These are phyloP conservation scores for Priceomyces melissophilus DNA, from an alignment of 805 yeast species.

Conservation along the genomic window DNA sequence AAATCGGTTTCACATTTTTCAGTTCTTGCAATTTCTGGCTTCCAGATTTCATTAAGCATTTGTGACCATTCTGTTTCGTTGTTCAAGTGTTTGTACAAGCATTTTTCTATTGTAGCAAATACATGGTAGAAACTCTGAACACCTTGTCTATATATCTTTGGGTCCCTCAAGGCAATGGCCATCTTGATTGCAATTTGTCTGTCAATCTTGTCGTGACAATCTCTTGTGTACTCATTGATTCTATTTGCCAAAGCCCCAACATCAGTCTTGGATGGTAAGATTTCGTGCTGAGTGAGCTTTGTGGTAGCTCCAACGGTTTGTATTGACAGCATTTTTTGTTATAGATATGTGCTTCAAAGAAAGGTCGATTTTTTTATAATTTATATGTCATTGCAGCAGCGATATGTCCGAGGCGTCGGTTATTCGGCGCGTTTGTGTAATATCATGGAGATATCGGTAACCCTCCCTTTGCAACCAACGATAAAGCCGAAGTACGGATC, in stretches of 20 bases:
- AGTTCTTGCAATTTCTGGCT: constrained; percentile 65
- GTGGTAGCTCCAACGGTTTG: constrained; percentile 26
- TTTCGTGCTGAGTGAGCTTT: constrained; percentile 42
- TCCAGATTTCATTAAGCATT: constrained; percentile 60
- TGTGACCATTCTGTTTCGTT: constrained; percentile 36
- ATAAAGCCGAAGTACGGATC: constrained; percentile 1
- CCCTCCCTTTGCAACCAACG: not conserved
- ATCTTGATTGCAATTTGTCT: constrained; percentile 65
- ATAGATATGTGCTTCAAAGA: not conserved
- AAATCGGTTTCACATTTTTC: constrained; percentile 58
- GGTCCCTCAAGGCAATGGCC: constrained; percentile 73
- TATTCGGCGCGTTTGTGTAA: not conserved
- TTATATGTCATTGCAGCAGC: not conserved
- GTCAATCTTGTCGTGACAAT: constrained; percentile 65
- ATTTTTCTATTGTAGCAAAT: constrained; percentile 59
- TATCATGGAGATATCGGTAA: constrained; percentile 5
- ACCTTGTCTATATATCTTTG: constrained; percentile 77
- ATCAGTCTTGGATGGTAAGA: constrained; percentile 75
- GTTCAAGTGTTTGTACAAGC: constrained; percentile 44
- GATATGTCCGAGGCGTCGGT: constrained; percentile 4
- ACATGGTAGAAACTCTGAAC: constrained; percentile 69
- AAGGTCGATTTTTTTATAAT: not conserved
- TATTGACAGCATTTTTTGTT: constrained; percentile 11
- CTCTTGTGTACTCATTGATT: constrained; percentile 66
- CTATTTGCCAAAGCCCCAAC: constrained; percentile 81